A percentile compares a stretch with the other conserved stretches of the same genome.
phyloP scores from a whole-genome alignment of 768 basidiomycete genomes.

The Phaeotremella fagi region DNA sequence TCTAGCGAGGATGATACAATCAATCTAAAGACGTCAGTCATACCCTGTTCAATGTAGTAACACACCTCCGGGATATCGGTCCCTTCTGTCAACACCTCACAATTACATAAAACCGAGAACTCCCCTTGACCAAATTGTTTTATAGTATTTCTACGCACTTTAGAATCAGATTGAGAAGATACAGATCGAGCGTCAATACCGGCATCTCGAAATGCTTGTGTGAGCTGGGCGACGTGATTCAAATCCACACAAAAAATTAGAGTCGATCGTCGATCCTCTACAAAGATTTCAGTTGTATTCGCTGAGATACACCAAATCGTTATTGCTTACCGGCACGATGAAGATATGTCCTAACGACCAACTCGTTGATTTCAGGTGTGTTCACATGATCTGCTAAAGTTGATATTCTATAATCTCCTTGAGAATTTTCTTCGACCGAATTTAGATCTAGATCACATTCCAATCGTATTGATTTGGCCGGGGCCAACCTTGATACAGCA shows the following conservation, averaged over 20 bases:
- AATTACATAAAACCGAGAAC: constrained; percentile 86
- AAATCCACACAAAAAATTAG: constrained; percentile 87
- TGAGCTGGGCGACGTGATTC: constrained; percentile 70
- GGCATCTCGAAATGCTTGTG: constrained; percentile 63
- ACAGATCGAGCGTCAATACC: constrained; percentile 84
- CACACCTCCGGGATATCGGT: constrained; percentile 77
- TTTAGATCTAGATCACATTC: constrained; percentile 67
- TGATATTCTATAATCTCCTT: constrained; percentile 76
- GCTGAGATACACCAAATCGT: not conserved
- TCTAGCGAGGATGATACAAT: constrained; percentile 79
- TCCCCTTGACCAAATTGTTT: constrained; percentile 63
- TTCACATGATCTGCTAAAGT: constrained; percentile 79
- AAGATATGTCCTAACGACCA: constrained; percentile 78
- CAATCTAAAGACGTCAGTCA: constrained; percentile 54
- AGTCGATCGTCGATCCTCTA: constrained; percentile 71
- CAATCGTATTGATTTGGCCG: constrained; percentile 78
- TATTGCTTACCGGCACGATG: constrained; percentile 66
- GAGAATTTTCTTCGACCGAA: constrained; percentile 61
- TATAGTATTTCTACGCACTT: constrained; percentile 63
- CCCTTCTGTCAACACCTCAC: constrained; percentile 90
- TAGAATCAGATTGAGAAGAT: constrained; percentile 61
- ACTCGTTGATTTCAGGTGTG: constrained; percentile 66
- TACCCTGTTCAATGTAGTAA: not conserved
- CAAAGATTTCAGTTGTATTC: no score
- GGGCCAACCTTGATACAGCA: constrained; percentile 61